A percentile compares a stretch with the other conserved stretches of the same genome.
phyloP scores from a whole-genome alignment of 345 rosid genomes.

The Heritiera littoralis region DNA sequence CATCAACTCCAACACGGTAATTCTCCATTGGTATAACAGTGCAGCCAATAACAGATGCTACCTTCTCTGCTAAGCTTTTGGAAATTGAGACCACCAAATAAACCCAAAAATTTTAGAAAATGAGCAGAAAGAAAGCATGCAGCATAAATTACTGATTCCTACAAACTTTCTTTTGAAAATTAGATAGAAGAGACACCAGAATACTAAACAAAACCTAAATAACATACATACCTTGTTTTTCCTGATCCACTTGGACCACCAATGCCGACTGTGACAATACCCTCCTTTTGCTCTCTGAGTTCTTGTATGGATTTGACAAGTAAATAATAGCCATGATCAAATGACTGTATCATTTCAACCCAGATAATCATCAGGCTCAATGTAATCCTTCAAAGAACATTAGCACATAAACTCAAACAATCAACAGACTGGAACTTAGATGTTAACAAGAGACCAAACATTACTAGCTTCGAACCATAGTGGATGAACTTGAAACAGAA shows the following conservation, averaged over 20 bases:
- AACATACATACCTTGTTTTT: conserved; percentile 68
- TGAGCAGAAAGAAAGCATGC: background rate
- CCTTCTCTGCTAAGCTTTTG: conserved; percentile 97
- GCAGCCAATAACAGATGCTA: conserved; percentile 94
- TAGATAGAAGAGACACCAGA: conserved; percentile 16
- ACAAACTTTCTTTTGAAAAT: background rate
- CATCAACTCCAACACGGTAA: conserved; percentile 77
- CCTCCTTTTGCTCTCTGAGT: conserved; percentile 87
- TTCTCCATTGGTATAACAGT: conserved; percentile 97
- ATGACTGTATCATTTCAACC: conserved; percentile 58
- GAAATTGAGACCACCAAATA: conserved; percentile 32
- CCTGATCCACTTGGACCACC: conserved; percentile 99
- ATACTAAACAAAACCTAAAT: conserved; percentile 9
- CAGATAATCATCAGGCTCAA: conserved; percentile 12
- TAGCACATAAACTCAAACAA: background rate
- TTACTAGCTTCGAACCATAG: background rate
- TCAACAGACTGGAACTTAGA: conserved; percentile 3
- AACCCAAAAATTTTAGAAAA: conserved; percentile 21
- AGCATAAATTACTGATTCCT: background rate
- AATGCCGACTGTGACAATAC: conserved; percentile 87
- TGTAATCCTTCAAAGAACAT: background rate
- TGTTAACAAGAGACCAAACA: conserved; percentile 3
- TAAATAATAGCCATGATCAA: conserved; percentile 88
- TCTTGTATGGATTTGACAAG: conserved; percentile 95
- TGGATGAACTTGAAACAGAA: background rate